A percentile compares a stretch with the other conserved stretches of the same genome.
Conservation (phyloP, 2,329 filamentous ascomycete species). For the Paraphoma sp. region DNA sequence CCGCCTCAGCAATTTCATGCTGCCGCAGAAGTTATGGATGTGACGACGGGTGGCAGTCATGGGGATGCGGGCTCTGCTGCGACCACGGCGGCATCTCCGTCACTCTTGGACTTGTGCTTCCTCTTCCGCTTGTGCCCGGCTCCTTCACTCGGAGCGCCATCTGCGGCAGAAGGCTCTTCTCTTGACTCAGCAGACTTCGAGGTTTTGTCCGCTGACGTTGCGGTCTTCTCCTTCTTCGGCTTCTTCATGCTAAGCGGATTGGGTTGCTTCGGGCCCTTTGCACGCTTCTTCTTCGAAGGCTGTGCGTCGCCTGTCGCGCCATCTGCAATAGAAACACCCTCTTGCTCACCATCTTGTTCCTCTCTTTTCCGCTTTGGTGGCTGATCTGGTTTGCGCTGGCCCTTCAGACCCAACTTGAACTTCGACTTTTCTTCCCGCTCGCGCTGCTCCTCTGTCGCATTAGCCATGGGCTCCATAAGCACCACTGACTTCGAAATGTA, state of each 20-base stretch:
- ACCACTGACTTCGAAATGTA: constrained; percentile 83
- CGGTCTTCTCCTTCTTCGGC: constrained; percentile 58
- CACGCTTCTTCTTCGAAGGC: constrained; percentile 58
- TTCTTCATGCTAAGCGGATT: constrained; percentile 77
- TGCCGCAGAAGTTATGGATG: neutral
- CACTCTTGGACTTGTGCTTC: constrained; percentile 47
- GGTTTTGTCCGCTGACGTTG: constrained; percentile 19
- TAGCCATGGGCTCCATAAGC: constrained; percentile 79
- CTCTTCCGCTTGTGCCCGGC: constrained; percentile 47
- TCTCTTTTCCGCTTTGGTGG: constrained; percentile 46
- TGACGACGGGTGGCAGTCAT: constrained; percentile 12
- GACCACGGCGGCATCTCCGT: constrained; percentile 21
- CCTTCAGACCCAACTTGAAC: constrained; percentile 73
- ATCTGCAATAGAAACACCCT: constrained; percentile 26
- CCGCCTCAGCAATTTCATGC: neutral
- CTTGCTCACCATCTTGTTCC: constrained; percentile 59
- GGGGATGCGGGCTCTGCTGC: constrained; percentile 25
- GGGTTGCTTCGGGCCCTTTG: constrained; percentile 69
- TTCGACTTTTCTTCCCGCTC: constrained; percentile 76
- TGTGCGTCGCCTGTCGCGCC: constrained; percentile 25
- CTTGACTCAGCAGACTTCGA: constrained; percentile 13
- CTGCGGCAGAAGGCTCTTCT: constrained; percentile 10
- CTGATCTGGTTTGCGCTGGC: constrained; percentile 37
- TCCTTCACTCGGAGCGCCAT: constrained; percentile 25
- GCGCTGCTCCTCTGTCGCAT: constrained; percentile 67